Evolutionary conservation across 495 filamentous ascomycete species (phyloP).

Genomic region (Penicillium pancosmium): DNA sequence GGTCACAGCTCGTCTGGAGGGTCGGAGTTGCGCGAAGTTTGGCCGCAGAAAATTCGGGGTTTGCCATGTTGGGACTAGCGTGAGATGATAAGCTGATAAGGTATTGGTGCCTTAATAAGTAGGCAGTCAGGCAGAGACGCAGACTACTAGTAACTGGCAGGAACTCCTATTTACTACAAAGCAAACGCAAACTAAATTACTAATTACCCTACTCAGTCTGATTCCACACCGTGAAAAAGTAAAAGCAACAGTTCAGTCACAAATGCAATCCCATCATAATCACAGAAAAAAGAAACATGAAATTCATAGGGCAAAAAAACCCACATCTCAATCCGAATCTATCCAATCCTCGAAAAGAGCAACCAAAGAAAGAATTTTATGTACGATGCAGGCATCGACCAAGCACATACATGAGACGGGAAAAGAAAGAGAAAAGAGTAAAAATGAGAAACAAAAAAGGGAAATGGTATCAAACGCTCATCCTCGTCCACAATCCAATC

Average conservation of each 20-base stretch:
- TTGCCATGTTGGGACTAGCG: constrained; percentile 27
- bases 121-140: too few relatives aligned
- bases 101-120: too few relatives aligned
- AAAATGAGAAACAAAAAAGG: background rate
- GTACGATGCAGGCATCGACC: background rate
- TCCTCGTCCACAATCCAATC: background rate
- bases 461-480: background rate
- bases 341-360: background rate
- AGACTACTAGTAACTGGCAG: too few relatives aligned
- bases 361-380: background rate
- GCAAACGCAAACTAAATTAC: too few relatives aligned
- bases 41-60: constrained; percentile 30
- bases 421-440: background rate
- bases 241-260: too few relatives aligned
- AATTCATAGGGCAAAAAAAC: background rate
- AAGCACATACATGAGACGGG: background rate
- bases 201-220: too few relatives aligned
- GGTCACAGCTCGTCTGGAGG: background rate
- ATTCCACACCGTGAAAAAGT: too few relatives aligned
- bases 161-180: too few relatives aligned
- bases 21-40: constrained; percentile 14
- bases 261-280: too few relatives aligned
- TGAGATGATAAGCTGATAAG: constrained; percentile 26
- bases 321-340: background rate
- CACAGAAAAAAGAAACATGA: background rate